Percentiles rank a stretch among this genome's conserved stretches.
Evolutionary conservation across 2,329 filamentous ascomycete species (phyloP).

Genomic region (Fusarium staphyleae): DNA sequence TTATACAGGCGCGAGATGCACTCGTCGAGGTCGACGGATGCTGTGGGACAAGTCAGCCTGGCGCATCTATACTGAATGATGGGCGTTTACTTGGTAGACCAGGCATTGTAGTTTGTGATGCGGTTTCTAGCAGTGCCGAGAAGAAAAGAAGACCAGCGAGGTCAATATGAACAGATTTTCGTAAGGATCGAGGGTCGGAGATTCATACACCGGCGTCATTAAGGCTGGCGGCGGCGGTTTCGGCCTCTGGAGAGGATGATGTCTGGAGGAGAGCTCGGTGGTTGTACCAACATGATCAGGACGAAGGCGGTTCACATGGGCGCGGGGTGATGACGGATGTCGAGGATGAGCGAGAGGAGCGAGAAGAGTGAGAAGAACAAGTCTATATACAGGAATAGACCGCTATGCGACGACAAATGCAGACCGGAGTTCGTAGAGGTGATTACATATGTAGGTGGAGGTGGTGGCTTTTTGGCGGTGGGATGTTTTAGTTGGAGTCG

Average conservation of each 20-base stretch:
- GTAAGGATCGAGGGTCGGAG: constrained; percentile 16
- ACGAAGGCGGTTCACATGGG: constrained; percentile 44
- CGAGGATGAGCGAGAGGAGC: constrained; percentile 6
- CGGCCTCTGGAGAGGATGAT: constrained; percentile 48
- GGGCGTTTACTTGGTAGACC: constrained; percentile 60
- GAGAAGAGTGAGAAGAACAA: neutral
- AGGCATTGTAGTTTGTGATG: constrained; percentile 55
- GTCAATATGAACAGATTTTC: constrained; percentile 15
- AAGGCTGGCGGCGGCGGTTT: constrained; percentile 42
- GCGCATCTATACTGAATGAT: constrained; percentile 1
- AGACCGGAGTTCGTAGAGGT: constrained; percentile 2
- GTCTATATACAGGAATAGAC: neutral
- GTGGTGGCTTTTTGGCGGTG: constrained; percentile 30
- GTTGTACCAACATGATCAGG: constrained; percentile 54
- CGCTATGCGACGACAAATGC: constrained; percentile 3
- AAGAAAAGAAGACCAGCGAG: constrained; percentile 2
- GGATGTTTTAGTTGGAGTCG: constrained; percentile 24
- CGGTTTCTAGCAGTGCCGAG: constrained; percentile 6
- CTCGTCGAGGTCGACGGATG: constrained; percentile 97
- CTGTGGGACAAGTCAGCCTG: constrained; percentile 54
- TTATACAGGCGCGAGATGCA: constrained; percentile 97
- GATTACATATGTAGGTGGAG: constrained; percentile 23
- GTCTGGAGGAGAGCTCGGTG: constrained; percentile 46
- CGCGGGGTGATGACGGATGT: constrained; percentile 30
- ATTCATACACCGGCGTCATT: constrained; percentile 54